Base-by-base conservation (phyloP, 805 yeast species). In the Grigorovia humatica region DNA sequence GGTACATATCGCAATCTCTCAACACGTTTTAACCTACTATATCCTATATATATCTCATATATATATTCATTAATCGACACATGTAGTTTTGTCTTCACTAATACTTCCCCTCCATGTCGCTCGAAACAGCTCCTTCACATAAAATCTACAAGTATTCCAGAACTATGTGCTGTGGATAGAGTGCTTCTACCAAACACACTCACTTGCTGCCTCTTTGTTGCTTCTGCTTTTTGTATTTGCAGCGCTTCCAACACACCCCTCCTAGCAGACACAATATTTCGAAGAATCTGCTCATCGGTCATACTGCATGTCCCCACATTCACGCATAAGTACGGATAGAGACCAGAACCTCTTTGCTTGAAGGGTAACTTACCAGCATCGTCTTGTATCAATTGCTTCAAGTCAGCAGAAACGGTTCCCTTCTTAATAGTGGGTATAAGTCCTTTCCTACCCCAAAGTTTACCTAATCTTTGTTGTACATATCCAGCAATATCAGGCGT, bases 381-480 rank as follows among this genome's bases (percentile, higher is more conserved):
- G 9, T 73, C 70, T 41, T 67, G 62, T 53, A 90, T 74, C 52
- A 83, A 69, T 8, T 67, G 66, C 19, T 70, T 71, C 32, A 88
- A 70, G 59, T 88, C 80, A n/a, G 79, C 77, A 1, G 84, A 72
- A 9, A 91, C 93, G 1, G 96, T 89, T 17, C 96, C 96, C 63
- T 82, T 85, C 71, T 88, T 89, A 13, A 78, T 82, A 45, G 78
- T 77, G 47, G 99, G 98, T 86, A 90, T 83, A 59, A 93, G 75
- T 23, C 95, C 96, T 62, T 76, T 81, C 35, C 96, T 95, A 53
- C 98, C 98, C 59, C 93, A 75, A 11, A 77, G 71, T 62, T 89
- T 79, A n/a, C 93, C 96, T 20, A 88, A 71, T 52, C 78, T 74
- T 55, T 76, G 76, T n/a, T 59, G 63, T 56, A 93, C 73, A 27